Base-by-base conservation (phyloP, 1,139 yeast genomes). In the Pichia cactophila region DNA sequence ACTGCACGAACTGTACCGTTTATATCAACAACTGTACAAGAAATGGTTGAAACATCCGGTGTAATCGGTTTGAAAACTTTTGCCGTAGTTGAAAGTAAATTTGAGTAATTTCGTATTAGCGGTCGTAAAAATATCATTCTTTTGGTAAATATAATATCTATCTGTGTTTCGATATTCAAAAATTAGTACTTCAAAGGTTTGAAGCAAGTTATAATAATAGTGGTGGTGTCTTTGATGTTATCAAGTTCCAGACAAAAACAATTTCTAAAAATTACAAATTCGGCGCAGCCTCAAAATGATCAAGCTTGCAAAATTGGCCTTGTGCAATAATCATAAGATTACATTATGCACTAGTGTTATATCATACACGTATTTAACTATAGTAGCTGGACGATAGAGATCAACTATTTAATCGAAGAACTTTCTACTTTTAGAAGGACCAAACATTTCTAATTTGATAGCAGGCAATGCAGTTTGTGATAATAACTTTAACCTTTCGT, bases 391-490 rank as follows among this genome's bases (percentile, higher is more conserved):
- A 14, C 16, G 29, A 37, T 5, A 4, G 14, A n/a, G 8, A 12
- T 10, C 20, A 33, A 41, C n/a, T 16, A 33, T 8, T 50, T 77
- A 90, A 66, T 89, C 95, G 64, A 88, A 87, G 78, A 88, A 90
- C 74, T 87, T 87, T 77, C 97, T 86, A 49, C 92, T 69, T 51
- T 78, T 70, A 31, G 97, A 85, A 51, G 87, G 83, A 49, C 98
- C 98, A 68, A 89, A 92, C 64, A 92, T 73, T 62, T 89, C 95
- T 57, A 85, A 74, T 72, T 97, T 83, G 58, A 94, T 83, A 49
- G 90, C 95, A 47, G 99, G 99, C 59, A 94, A 78, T 9, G 96
- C 86, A 62, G 82, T 87, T 66, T 86, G 86, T 44, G 86, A 78
- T 63, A 92, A 76, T 56, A 94, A 73, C 62, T 81, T 78, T 65